Base-by-base conservation (phyloP, 2,329 filamentous ascomycete genomes). In the Trichoderma aggressivum region DNA sequence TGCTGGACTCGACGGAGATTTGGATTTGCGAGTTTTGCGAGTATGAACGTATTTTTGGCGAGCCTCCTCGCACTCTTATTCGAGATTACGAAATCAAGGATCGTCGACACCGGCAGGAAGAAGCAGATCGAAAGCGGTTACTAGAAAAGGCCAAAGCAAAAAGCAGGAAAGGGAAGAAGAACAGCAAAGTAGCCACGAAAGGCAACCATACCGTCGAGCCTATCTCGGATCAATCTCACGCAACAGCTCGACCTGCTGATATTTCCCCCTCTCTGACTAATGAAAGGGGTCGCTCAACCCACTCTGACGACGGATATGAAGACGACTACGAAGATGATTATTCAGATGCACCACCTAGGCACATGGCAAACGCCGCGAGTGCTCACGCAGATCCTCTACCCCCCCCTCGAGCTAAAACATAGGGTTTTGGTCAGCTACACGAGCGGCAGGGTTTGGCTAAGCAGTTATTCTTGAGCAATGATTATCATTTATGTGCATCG, bases 1-100 rank as follows among this genome's bases (percentile, higher is more conserved):
- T 92, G 1, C 92, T 92, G 2, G 82, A 83, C 36, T 75, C 76
- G 2, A 91, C 93, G 74, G 93, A 97, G 73, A 88, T 94, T 64
- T 98, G 94, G 93, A 94, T 98, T 60, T 99, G 96, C 82, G 93
- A 98, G 78, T 98, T 98, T 79, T 99, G 96, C 84, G 96, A 99
- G 81, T 99, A 98, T 79, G 95, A 98, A 81, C 89, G 90, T 66
- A 98, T 99, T 63, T 98, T 97, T 79, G 95, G 95, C n/a, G 87
- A 87, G 66, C 92, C 92, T 3, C 96, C 96, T 0, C 87, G 89
- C 76, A 94, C 94, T 63, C 83, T 99, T 69, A 97, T 98, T 74
- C 89, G 93, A 53, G 90, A 94, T 73, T 99, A 98, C 78, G 96
- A 99, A 82, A 92, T 95, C 79, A 98, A 97, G 80, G 96, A 98